Base-by-base conservation (phyloP, 495 filamentous ascomycete genomes). In the Aspergillus bridgeri region DNA sequence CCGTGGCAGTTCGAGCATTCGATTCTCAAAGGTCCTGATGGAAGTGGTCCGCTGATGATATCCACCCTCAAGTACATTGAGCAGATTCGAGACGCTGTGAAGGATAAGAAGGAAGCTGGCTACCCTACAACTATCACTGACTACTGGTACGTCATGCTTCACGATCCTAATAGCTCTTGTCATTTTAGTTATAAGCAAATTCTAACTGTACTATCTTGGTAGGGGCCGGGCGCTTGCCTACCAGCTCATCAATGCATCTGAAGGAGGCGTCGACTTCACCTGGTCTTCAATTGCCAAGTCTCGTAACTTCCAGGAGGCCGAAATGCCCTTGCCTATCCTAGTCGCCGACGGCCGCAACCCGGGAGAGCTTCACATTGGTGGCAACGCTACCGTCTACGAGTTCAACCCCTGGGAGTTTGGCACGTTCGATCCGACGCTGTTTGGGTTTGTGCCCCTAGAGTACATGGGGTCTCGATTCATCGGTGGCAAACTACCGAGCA, bases 391-490 rank as follows among this genome's bases (percentile, higher is more conserved):
- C 5, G 83, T 94, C 48, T 89, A 80, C 60, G 91, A 95, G 64
- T 90, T 96, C 79, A 93, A 86, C 68, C 90, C 94, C 0, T 95
- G 81, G 70, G 93, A 98, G 62, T 81, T 96, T 51, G 93, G 93
- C 42, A 86, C 86, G 5, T 92, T 81, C 54, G 93, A 98, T 65
- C 90, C 91, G 0, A 91, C 86, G 0, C 75, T 90, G 6, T 92
- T 76, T 64, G 92, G 84, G 18, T 97, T 96, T 58, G 87, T 76
- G 1, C 90, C 91, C 4, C 72, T 87, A 11, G 69, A 83, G 45
- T 95, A 88, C 69, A 68, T 95, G 7, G 93, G 91, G 6, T 91
- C 91, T 22, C 87, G 88, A 62, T 95, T 96, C 71, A 83, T 76
- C 42, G 78, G 58, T 21, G 93, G 93, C 43, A 60, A 68, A 18